These are phyloP conservation scores for Phytopythium chamaehyphon DNA, from an alignment of 352 stramenopile species.

Conservation along the genomic window DNA sequence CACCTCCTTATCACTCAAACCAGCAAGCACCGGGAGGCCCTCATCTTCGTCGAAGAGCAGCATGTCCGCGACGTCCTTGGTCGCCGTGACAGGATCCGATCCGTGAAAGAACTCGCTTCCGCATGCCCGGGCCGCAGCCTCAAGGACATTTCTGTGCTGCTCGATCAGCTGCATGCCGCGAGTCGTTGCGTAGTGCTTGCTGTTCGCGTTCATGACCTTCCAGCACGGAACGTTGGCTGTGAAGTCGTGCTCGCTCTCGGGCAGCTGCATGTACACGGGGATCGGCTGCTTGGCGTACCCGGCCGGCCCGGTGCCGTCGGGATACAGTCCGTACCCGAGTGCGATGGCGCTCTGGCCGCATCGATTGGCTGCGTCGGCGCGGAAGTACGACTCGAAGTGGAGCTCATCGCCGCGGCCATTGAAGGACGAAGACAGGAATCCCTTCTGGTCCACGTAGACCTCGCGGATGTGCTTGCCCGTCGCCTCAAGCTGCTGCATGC, in stretches of 20 bases:
- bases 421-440: constrained; percentile 62
- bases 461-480: constrained; percentile 62
- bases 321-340: constrained; percentile 67
- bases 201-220: constrained; percentile 47
- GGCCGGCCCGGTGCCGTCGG: constrained; percentile 52
- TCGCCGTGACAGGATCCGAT: constrained; percentile 43
- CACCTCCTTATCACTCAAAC: constrained; percentile 40
- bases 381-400: constrained; percentile 74
- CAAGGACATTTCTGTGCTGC: constrained; percentile 36
- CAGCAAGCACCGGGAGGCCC: constrained; percentile 36
- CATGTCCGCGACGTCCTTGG: constrained; percentile 77
- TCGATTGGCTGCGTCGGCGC: constrained; percentile 58
- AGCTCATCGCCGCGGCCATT: constrained; percentile 46
- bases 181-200: constrained; percentile 36
- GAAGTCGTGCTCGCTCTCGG: constrained; percentile 80
- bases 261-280: constrained; percentile 73
- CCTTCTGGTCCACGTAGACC: constrained; percentile 60
- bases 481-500: constrained; percentile 67
- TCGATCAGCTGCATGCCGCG: constrained; percentile 34
- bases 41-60: constrained; percentile 68
- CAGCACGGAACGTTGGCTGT: constrained; percentile 67
- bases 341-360: constrained; percentile 70
- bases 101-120: constrained; percentile 43
- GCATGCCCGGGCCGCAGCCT: constrained; percentile 34
- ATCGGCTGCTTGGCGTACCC: constrained; percentile 62